These are phyloP conservation scores for Tetracladium setigerum DNA, from an alignment of 495 filamentous ascomycete species.

Conservation along the genomic window DNA sequence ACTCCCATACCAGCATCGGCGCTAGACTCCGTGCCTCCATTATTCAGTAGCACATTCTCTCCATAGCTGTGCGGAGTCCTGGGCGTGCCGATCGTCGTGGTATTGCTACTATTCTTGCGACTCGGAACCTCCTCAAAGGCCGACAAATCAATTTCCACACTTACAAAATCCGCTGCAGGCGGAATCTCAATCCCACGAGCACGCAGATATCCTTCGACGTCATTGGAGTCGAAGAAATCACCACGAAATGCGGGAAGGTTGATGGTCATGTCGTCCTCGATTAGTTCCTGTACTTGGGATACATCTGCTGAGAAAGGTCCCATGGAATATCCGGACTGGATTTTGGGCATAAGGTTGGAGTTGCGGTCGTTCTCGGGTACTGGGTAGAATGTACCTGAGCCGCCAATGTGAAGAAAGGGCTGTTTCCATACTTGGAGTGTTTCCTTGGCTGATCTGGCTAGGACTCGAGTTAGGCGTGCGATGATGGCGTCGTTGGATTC, in stretches of 20 bases:
- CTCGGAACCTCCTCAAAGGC: slow-evolving; percentile 21
- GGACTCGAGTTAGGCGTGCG: slow-evolving; percentile 28
- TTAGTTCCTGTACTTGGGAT: slow-evolving; percentile 13
- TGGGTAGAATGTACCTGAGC: slow-evolving; percentile 57
- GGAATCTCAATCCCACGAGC: slow-evolving; percentile 51
- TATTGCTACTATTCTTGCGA: slow-evolving; percentile 2
- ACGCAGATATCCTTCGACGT: slow-evolving; percentile 62
- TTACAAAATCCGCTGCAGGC: slow-evolving; percentile 41
- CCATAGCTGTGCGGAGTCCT: slow-evolving; percentile 15
- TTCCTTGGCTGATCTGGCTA: slow-evolving; percentile 32
- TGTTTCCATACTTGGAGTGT: slow-evolving; percentile 51
- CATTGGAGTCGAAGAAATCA: slow-evolving; percentile 66
- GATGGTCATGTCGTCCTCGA: slow-evolving; percentile 33
- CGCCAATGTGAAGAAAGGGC: slow-evolving; percentile 59
- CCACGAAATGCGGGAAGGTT: slow-evolving; percentile 46
- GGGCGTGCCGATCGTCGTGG: slow-evolving; percentile 8
- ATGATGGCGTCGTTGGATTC: slow-evolving; percentile 32
- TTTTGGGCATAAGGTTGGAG: slow-evolving; percentile 25
- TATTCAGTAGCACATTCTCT: not conserved
- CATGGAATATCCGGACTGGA: slow-evolving; percentile 30
- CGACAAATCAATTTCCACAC: slow-evolving; percentile 35
- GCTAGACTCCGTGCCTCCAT: not conserved
- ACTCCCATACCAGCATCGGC: not conserved
- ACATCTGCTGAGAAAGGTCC: slow-evolving; percentile 29
- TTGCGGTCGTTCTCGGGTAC: slow-evolving; percentile 27